phyloP scores from a whole-genome alignment of 2,329 filamentous ascomycete species.

The Exserohilum rostratum region DNA sequence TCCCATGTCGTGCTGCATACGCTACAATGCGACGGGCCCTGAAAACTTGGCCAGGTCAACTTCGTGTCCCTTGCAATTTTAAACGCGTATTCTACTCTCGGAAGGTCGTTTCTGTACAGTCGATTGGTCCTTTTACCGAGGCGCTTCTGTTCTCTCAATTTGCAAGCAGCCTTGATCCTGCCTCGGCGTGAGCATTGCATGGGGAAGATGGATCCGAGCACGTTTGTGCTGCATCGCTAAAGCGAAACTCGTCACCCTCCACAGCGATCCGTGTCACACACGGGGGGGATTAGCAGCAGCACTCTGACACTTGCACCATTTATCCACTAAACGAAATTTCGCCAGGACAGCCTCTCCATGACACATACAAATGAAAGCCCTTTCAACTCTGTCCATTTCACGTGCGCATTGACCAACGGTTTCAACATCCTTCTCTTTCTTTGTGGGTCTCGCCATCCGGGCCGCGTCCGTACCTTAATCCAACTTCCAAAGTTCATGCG shows the following conservation, averaged over 20 bases:
- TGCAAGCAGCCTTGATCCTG: background rate
- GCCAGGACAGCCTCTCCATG: background rate
- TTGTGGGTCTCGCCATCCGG: constrained; percentile 14
- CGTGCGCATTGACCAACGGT: constrained; percentile 12
- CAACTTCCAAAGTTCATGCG: constrained; percentile 7
- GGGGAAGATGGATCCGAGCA: background rate
- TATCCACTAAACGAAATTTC: background rate
- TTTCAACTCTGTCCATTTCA: constrained; percentile 3
- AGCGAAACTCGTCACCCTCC: constrained; percentile 1
- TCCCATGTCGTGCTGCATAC: constrained; percentile 2
- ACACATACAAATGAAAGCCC: background rate
- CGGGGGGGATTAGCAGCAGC: background rate
- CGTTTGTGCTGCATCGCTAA: constrained; percentile 1
- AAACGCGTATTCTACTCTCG: background rate
- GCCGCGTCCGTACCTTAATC: constrained; percentile 16
- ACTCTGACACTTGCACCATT: background rate
- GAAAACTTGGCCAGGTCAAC: background rate
- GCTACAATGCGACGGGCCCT: background rate
- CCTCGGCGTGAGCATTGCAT: constrained; percentile 6
- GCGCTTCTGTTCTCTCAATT: background rate
- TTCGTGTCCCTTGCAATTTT: constrained; percentile 2
- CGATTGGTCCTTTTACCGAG: constrained; percentile 5
- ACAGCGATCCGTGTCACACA: constrained; percentile 3
- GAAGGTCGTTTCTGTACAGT: background rate
- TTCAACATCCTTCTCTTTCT: constrained; percentile 4